phyloP scores from a whole-genome alignment of 331 rosid species.

The Dryas integrifolia region DNA sequence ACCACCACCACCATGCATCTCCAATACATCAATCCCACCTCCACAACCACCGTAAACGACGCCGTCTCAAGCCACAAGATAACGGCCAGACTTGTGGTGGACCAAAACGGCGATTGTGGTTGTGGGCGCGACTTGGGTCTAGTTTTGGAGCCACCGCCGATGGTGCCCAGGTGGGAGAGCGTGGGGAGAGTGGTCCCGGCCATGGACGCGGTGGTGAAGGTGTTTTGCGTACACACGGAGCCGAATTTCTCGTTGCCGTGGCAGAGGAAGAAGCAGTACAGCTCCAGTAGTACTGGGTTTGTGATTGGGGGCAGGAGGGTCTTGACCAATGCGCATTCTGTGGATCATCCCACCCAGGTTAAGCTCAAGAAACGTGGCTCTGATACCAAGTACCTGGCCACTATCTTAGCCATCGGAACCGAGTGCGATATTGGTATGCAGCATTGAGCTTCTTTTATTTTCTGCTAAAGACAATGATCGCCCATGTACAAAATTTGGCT shows the following conservation, averaged over 20 bases:
- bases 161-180: conserved; percentile 28
- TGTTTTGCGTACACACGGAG: conserved; percentile 73
- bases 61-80: conserved; percentile 18
- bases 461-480: background rate
- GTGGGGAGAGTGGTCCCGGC: conserved; percentile 53
- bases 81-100: conserved; percentile 24
- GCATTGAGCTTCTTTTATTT: background rate
- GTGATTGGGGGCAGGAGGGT: conserved; percentile 62
- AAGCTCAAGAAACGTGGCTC: conserved; percentile 86
- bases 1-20: conserved; percentile 10
- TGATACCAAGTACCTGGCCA: conserved; percentile 76
- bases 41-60: conserved; percentile 22
- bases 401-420: conserved; percentile 76
- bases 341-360: conserved; percentile 71
- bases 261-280: conserved; percentile 76
- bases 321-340: conserved; percentile 77
- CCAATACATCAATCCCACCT: conserved; percentile 14
- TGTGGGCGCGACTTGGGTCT: background rate
- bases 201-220: conserved; percentile 83
- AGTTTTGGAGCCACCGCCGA: conserved; percentile 16
- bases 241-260: conserved; percentile 80
- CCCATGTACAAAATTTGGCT: no score
- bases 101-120: conserved; percentile 28
- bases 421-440: conserved; percentile 77
- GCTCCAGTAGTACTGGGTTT: conserved; percentile 76